Base-by-base conservation (phyloP, 2,329 filamentous ascomycete species). In the Purpureocillium takamizusanense region DNA sequence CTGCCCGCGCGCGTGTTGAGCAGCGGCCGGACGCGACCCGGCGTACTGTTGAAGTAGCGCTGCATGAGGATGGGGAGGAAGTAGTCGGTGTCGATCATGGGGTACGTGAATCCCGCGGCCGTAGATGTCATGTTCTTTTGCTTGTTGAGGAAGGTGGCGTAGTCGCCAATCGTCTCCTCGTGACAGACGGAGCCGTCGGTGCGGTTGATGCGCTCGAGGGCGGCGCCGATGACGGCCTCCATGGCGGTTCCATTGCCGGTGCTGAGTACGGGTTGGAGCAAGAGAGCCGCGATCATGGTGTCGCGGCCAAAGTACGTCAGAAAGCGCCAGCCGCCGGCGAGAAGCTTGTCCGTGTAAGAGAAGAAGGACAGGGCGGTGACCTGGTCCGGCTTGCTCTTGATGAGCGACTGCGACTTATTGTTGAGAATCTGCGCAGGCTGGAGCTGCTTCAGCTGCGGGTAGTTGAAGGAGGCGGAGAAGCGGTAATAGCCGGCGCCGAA, bases 261-360 rank as follows among this genome's bases (percentile, higher is more conserved):
- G 36, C 72, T 78, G 2, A 83, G 59, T 0, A 81, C 63, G 0
- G 74, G 67, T 40, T 77, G 68, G 23, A 81, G 59, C 1, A 83
- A 58, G 0, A 82, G 63, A 12, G 72, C 61, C 1, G 74, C 65
- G 30, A 83, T 78, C 65, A 81, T 77, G 43, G 70, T 77, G 49
- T 83, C 78, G 10, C 78, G 68, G 1, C 77, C 78, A 55, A 83
- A 82, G 49, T 82, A 83, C 0, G 78, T 82, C 33, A 83, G 54
- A 46, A 81, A 83, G 2, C 76, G 61, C 78, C 77, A 83, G 4
- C 74, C 76, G 10, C 78, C 78, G 2, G 79, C 78, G 2, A 80
- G 61, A 0, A 83, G 60, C 46, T 82, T 83, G 25, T 75, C 62
- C 0, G 65, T 72, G 45, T 81, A 83, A 0, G 78, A 81, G 4